These are phyloP conservation scores for Hsuehochloa calcarea DNA, from an alignment of 176 grass and related monocot genomes.

Conservation along the genomic window DNA sequence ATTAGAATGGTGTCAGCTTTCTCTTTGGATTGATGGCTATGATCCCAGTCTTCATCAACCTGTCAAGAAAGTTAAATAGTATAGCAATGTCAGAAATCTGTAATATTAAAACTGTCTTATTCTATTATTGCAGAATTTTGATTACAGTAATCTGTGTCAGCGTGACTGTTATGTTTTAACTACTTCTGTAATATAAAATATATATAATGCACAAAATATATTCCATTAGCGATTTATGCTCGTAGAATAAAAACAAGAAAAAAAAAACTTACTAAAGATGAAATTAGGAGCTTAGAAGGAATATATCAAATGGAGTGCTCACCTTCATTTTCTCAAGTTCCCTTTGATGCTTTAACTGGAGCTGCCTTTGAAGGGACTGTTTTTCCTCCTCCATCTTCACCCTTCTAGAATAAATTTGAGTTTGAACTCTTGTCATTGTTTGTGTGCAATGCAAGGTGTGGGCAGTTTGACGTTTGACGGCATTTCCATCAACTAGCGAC, in stretches of 20 bases:
- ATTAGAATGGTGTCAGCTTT: constrained; percentile 60
- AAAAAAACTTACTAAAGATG: not conserved
- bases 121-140: not conserved
- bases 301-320: not conserved
- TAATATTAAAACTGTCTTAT: not conserved
- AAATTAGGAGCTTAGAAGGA: not conserved
- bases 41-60: constrained; percentile 89
- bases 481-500: constrained; percentile 71
- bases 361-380: constrained; percentile 76
- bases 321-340: constrained; percentile 90
- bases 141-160: not conserved
- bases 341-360: constrained; percentile 68
- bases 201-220: not conserved
- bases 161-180: not conserved
- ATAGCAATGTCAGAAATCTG: not conserved
- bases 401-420: constrained; percentile 70
- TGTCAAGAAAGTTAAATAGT: constrained; percentile 26
- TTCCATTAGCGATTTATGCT: not conserved
- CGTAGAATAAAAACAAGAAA: not conserved
- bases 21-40: constrained; percentile 84
- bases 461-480: constrained; percentile 68
- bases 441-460: constrained; percentile 74
- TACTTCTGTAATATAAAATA: not conserved
- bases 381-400: constrained; percentile 84
- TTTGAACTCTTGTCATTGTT: constrained; percentile 74